phyloP scores from a whole-genome alignment of 2,329 filamentous ascomycete genomes.

The Pyricularia sp. region DNA sequence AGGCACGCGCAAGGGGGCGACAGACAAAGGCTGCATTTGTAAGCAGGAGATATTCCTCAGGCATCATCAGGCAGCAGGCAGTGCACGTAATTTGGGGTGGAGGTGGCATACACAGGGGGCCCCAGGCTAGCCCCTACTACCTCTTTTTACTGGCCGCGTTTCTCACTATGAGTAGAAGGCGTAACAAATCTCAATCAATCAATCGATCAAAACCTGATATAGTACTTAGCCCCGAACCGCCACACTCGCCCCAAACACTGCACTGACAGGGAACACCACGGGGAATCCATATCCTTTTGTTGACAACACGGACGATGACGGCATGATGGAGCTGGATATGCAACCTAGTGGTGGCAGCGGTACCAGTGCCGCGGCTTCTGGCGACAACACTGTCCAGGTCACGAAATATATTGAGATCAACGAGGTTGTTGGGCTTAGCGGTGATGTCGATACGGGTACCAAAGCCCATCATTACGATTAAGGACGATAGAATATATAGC shows the following conservation, averaged over 20 bases:
- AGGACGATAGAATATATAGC: not conserved
- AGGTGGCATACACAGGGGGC: no score
- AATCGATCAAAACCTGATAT: no score
- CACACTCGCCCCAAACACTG: not conserved
- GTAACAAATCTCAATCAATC: no score
- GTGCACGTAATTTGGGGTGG: no score
- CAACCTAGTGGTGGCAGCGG: not conserved
- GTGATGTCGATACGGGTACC: not conserved
- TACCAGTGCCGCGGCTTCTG: not conserved
- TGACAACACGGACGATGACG: not conserved
- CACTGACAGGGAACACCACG: no score
- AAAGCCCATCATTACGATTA: not conserved
- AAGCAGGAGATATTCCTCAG: no score
- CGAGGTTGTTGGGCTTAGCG: not conserved
- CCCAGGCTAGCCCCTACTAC: no score
- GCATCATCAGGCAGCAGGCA: no score
- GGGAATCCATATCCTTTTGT: not conserved
- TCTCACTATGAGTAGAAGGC: no score
- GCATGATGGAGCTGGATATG: not conserved
- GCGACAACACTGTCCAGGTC: not conserved
- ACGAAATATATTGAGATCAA: not conserved
- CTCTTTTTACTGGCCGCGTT: no score
- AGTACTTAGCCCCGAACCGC: not conserved
- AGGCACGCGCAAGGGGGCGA: no score
- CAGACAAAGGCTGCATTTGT: no score